Conservation (phyloP, 352 stramenopile genomes). For the Poterioochromonas sp. region DNA sequence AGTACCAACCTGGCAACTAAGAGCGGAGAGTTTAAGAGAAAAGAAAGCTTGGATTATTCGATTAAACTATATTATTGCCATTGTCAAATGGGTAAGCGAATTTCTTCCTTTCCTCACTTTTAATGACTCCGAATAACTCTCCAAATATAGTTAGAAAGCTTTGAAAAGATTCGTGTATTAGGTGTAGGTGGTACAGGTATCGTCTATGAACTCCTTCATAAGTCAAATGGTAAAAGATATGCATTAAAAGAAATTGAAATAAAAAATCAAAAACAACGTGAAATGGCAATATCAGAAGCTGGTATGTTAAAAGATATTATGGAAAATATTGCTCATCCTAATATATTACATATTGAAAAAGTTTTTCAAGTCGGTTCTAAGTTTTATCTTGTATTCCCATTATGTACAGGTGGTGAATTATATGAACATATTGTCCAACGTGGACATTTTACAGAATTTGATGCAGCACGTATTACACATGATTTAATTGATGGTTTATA, state of each 20-base stretch:
- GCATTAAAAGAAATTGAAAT: constrained; percentile 21
- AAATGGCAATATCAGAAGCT: constrained; percentile 13
- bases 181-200: background rate
- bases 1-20: background rate
- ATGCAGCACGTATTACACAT: constrained; percentile 84
- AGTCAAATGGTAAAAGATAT: constrained; percentile 9
- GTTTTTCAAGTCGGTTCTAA: constrained; percentile 15
- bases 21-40: constrained; percentile 2
- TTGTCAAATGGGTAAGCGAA: constrained; percentile 2
- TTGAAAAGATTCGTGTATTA: constrained; percentile 7
- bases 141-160: background rate
- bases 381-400: constrained; percentile 21
- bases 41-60: background rate
- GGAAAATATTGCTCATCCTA: constrained; percentile 11
- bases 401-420: constrained; percentile 78
- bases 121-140: background rate
- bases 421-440: constrained; percentile 91
- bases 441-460: constrained; percentile 80
- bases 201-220: constrained; percentile 4
- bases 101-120: background rate
- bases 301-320: constrained; percentile 16
- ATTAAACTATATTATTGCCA: background rate
- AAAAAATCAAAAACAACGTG: background rate
- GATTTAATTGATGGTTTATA: constrained; percentile 82
- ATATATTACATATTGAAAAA: constrained; percentile 20